Base-by-base conservation (phyloP, 2,329 filamentous ascomycete genomes). In the Apiospora pterosperma region DNA sequence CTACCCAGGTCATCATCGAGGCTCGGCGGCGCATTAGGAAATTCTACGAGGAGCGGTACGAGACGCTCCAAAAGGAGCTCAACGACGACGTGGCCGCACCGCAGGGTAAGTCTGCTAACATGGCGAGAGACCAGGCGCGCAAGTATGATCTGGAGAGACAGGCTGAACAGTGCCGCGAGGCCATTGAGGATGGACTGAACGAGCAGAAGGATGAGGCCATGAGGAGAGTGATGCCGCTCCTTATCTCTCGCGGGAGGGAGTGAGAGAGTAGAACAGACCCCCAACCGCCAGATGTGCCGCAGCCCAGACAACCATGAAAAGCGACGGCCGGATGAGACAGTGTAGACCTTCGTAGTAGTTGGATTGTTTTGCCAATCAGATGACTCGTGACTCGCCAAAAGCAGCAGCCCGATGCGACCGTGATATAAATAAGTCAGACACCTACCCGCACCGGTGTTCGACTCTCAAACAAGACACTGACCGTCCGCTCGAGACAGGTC, bases 381-480 rank as follows among this genome's bases (percentile, higher is more conserved):
- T 34, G 28, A 55, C 19, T 55, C 8, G 48, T 34, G 16, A 12
- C 19, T 55, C 48, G 48, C 28, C 48, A 34, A 55, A 55, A 34
- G 14, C 7, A n/a, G 16, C 31, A 55, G 12, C 28, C 28, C 16
- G 16, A 55, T 34, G 48, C n/a, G 48, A 34, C 25, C 34, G 48
- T 55, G 48, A 55, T 55, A 55, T 55, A 55, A 55, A 34, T 55
- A 55, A 55, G 25, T 55, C 28, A 55, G 48, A 55, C 48, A 55
- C 28, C 19, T 0, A 5, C 25, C 28, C 48, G 48, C n/a, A 19
- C 48, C 48, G 28, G 25, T 55, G 48, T 55, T 55, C 48, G 48
- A 55, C 28, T 28, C 48, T 55, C 48, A 55, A 55, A 55, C 48
- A 28, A 55, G 48, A 55, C 48, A 55, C 16, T 34, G 48, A 55